Evolutionary conservation across 2,329 filamentous ascomycete genomes (phyloP).

Genomic region (Penicillium sp.): DNA sequence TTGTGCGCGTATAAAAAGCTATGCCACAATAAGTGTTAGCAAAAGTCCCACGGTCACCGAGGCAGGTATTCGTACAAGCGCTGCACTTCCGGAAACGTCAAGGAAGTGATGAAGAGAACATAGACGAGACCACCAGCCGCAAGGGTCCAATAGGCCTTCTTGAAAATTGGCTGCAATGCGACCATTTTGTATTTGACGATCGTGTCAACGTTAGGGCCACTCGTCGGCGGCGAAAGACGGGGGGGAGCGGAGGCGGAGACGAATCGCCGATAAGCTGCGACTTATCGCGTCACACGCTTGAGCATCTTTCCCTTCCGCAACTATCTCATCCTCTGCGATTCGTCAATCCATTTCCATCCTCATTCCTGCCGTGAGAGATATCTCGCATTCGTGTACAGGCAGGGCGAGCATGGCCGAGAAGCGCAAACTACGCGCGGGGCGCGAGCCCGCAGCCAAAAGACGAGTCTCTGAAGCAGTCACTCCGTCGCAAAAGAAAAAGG

Average conservation of each 20-base stretch:
- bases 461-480: conserved; percentile 37
- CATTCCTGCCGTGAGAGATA: not conserved
- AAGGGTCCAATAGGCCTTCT: conserved; percentile 51
- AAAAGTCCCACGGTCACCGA: not conserved
- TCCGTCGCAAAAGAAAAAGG: conserved; percentile 32
- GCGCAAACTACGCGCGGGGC: conserved; percentile 40
- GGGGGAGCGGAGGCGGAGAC: not conserved
- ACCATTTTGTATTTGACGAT: conserved; percentile 22
- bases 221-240: too few species aligned
- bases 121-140: conserved; percentile 60
- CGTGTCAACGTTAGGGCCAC: not conserved
- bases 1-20: conserved; percentile 82
- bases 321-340: not conserved
- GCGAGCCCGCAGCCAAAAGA: conserved; percentile 40
- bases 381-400: not conserved
- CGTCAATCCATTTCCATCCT: too few species aligned
- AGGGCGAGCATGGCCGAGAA: conserved; percentile 36
- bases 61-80: conserved; percentile 58
- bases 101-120: conserved; percentile 56
- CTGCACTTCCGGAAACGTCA: conserved; percentile 67
- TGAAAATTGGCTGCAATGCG: conserved; percentile 43
- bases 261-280: conserved; percentile 10
- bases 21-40: conserved; percentile 1
- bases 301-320: conserved; percentile 14
- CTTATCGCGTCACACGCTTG: conserved; percentile 10